Evolutionary conservation across 2,329 filamentous ascomycete genomes (phyloP), one percentile per base, ranked within the genome.

Genomic region (Blastomyces gilchristii): DNA sequence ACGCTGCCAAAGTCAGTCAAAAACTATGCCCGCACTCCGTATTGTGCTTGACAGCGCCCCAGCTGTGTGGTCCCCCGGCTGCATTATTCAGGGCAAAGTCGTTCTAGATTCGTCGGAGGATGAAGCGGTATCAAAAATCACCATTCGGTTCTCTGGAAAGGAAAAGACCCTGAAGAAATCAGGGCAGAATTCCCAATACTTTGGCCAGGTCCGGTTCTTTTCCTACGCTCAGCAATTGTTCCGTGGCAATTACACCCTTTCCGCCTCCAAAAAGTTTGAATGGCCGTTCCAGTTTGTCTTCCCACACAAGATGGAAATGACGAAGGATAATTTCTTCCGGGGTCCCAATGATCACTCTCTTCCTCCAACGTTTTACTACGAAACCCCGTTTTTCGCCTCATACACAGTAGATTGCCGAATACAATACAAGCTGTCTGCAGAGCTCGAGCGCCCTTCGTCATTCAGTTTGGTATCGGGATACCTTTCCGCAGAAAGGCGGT

Each of bases 281-380:
- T 58, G 56, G 56, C 56, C 56, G 9, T 58, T 58, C 41, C 37
- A 22, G 45, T 58, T 58, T 9, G 56, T 58, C 56, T 58, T 58
- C 39, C 56, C 56, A 3, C 25, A 45, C 37, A 58, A 28, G 45
- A 1, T 41, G 6, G 39, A 39, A 31, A 11, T 39, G 1, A 11
- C 31, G 7, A 34, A 22, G 6, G 18, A 22, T 39, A 56, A 56
- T n/a, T n/a, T n/a, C 18, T 56, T 56, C 28, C 18, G 53, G 1
- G 18, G 34, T 3, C 11, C 9, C 14, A 31, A 39, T 56, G 53
- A 31, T 18, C 9, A 39, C 22, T 12, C 18, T 3, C 53, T 56
- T 56, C 53, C 53, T 12, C 53, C 53, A 37, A 39, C 53, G 6
- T 39, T 56, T 39, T 0, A 9, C 7, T 56, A 56, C 31, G 31